A percentile compares a stretch with the other conserved stretches of the same genome.
Evolutionary conservation across 2,329 filamentous ascomycete species (phyloP).

Genomic region (Aspergillus caelatus): DNA sequence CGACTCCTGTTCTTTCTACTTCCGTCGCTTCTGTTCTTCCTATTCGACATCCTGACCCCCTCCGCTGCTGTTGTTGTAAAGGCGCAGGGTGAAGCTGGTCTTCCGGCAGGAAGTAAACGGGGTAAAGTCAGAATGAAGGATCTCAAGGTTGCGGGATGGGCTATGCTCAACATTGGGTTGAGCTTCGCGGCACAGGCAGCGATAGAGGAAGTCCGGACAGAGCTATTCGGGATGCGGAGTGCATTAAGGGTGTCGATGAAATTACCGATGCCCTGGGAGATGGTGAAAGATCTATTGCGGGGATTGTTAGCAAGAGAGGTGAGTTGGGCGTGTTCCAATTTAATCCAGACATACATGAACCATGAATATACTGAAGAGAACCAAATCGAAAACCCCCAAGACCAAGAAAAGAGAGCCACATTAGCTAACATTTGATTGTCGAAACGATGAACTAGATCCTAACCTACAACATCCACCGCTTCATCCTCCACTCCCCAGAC

Average conservation of each 20-base stretch:
- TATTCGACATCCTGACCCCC: slow-evolving; percentile 72
- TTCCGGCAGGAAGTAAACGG: slow-evolving; percentile 47
- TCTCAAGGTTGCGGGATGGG: slow-evolving; percentile 56
- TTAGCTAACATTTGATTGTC: neutral
- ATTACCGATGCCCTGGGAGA: slow-evolving; percentile 65
- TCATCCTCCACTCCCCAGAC: slow-evolving; percentile 65
- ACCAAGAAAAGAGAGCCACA: neutral
- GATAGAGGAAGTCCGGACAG: slow-evolving; percentile 59
- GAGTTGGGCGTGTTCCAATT: slow-evolving; percentile 22
- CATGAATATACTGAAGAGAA: no score
- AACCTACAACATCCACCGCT: slow-evolving; percentile 72
- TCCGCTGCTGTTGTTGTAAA: slow-evolving; percentile 71
- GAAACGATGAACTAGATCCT: slow-evolving; percentile 28
- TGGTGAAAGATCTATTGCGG: slow-evolving; percentile 57
- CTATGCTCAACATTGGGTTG: slow-evolving; percentile 59
- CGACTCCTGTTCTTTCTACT: slow-evolving; percentile 71
- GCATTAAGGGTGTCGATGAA: slow-evolving; percentile 60
- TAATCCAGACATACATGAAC: neutral
- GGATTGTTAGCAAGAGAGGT: slow-evolving; percentile 63
- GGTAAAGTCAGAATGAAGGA: slow-evolving; percentile 44
- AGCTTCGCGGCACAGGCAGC: slow-evolving; percentile 57
- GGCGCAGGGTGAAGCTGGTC: slow-evolving; percentile 58
- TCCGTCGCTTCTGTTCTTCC: slow-evolving; percentile 71
- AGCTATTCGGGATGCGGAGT: slow-evolving; percentile 56
- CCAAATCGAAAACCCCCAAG: no score